These are phyloP conservation scores for Cladobotryum mycophilum DNA, from an alignment of 2,329 filamentous ascomycete genomes.

Conservation along the genomic window DNA sequence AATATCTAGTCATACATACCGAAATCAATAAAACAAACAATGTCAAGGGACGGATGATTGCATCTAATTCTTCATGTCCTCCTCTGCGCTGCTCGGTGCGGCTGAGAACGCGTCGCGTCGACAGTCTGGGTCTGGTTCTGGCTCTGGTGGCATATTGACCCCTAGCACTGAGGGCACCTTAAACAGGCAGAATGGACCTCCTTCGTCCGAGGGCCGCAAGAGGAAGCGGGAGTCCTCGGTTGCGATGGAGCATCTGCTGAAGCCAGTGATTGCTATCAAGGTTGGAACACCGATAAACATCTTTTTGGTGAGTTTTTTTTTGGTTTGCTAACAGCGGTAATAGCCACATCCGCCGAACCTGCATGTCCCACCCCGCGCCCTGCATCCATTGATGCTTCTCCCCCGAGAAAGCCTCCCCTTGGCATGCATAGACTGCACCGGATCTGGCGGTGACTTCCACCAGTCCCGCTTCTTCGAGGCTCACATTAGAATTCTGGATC, in stretches of 20 bases:
- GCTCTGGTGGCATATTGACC: conserved; percentile 30
- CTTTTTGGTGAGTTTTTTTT: neutral
- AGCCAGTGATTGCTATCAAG: conserved; percentile 46
- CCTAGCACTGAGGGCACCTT: conserved; percentile 34
- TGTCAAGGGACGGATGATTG: conserved; percentile 16
- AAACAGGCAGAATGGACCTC: conserved; percentile 27
- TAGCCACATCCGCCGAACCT: conserved; percentile 52
- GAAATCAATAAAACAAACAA: neutral
- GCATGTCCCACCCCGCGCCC: conserved; percentile 45
- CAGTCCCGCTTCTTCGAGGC: conserved; percentile 54
- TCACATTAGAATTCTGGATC: conserved; percentile 56
- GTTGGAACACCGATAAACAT: conserved; percentile 25
- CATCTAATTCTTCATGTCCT: conserved; percentile 25
- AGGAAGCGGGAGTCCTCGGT: conserved; percentile 31
- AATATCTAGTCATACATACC: too few relatives aligned
- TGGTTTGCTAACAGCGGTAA: conserved; percentile 3
- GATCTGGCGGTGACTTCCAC: conserved; percentile 44
- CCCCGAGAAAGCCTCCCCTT: conserved; percentile 54
- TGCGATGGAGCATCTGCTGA: conserved; percentile 47
- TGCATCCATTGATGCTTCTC: conserved; percentile 57
- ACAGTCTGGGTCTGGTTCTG: conserved; percentile 16
- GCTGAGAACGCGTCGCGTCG: conserved; percentile 44
- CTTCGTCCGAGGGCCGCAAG: conserved; percentile 25
- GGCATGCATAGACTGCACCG: conserved; percentile 53
- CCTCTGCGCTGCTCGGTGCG: conserved; percentile 26